Evolutionary conservation across 176 grass and related monocot species (phyloP).

Genomic region (Sorghum bicolor): DNA sequence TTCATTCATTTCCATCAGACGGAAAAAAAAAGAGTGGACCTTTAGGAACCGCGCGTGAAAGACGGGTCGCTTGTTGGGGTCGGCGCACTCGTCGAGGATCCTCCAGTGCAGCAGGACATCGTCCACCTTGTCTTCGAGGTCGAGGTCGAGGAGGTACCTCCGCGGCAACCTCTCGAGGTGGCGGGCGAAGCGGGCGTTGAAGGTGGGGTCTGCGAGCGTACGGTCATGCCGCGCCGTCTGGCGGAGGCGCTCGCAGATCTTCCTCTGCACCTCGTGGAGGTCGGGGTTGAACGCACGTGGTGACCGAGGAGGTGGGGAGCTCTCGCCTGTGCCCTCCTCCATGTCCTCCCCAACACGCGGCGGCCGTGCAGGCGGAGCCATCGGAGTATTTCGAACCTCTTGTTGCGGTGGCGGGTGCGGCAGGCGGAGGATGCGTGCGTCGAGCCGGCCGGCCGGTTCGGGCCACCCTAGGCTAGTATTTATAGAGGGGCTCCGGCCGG

Average conservation of each 20-base stretch:
- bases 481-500: constrained; percentile 2
- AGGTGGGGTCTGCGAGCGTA: constrained; percentile 13
- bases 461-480: neutral
- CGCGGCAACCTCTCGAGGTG: constrained; percentile 57
- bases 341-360: neutral
- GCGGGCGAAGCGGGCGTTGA: constrained; percentile 28
- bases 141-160: constrained; percentile 59
- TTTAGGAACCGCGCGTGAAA: constrained; percentile 62
- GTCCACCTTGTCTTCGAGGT: constrained; percentile 36
- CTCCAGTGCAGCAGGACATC: constrained; percentile 69
- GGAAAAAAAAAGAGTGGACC: neutral
- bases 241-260: constrained; percentile 50
- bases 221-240: constrained; percentile 8
- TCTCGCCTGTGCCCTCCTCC: constrained; percentile 65
- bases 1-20: neutral
- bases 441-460: neutral
- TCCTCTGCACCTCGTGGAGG: neutral
- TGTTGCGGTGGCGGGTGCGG: neutral
- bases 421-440: neutral
- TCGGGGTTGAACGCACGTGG: neutral
- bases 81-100: constrained; percentile 54
- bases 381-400: neutral
- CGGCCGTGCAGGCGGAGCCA: neutral
- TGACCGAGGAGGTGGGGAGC: constrained; percentile 36
- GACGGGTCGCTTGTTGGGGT: constrained; percentile 45